These are phyloP conservation scores for Leccinum proliferum DNA, from an alignment of 1,284 basidiomycete genomes.

Conservation along the genomic window DNA sequence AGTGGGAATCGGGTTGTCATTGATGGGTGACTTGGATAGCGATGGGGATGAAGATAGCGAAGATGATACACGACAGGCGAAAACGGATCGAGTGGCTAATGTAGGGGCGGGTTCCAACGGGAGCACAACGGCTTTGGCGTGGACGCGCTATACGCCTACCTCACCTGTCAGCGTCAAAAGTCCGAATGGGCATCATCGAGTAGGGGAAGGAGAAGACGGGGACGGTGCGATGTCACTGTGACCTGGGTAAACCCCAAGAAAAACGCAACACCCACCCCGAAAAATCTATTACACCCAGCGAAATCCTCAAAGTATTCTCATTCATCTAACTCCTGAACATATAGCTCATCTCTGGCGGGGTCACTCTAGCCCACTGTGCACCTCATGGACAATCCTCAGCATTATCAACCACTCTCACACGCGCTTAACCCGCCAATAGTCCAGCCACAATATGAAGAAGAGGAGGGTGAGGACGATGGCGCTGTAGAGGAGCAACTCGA, in stretches of 20 bases:
- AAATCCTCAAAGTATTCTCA: slow-evolving; percentile 22
- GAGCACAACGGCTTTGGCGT: slow-evolving; percentile 17
- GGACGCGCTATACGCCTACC: slow-evolving; percentile 27
- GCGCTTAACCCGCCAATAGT: slow-evolving; percentile 57
- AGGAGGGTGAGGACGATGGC: slow-evolving; percentile 61
- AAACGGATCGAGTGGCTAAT: slow-evolving; percentile 1
- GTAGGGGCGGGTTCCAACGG: background rate
- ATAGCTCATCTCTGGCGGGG: slow-evolving; percentile 15
- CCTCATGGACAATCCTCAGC: slow-evolving; percentile 67
- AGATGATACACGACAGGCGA: background rate
- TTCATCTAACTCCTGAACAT: slow-evolving; percentile 21
- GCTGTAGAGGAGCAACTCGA: slow-evolving; percentile 60
- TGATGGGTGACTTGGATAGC: slow-evolving; percentile 49
- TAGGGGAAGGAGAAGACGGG: slow-evolving; percentile 3
- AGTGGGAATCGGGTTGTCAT: slow-evolving; percentile 60
- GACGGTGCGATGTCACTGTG: slow-evolving; percentile 13
- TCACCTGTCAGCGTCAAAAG: slow-evolving; percentile 14
- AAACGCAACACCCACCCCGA: slow-evolving; percentile 27
- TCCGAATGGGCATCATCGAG: slow-evolving; percentile 2
- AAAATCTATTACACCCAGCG: slow-evolving; percentile 30
- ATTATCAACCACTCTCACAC: slow-evolving; percentile 74
- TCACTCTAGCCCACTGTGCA: slow-evolving; percentile 5
- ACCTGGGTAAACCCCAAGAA: slow-evolving; percentile 26
- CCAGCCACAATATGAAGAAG: slow-evolving; percentile 32
- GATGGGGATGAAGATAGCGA: slow-evolving; percentile 18